Base-by-base conservation (phyloP, 75 land plant genomes). In the Chamaecyparis obtusa region DNA sequence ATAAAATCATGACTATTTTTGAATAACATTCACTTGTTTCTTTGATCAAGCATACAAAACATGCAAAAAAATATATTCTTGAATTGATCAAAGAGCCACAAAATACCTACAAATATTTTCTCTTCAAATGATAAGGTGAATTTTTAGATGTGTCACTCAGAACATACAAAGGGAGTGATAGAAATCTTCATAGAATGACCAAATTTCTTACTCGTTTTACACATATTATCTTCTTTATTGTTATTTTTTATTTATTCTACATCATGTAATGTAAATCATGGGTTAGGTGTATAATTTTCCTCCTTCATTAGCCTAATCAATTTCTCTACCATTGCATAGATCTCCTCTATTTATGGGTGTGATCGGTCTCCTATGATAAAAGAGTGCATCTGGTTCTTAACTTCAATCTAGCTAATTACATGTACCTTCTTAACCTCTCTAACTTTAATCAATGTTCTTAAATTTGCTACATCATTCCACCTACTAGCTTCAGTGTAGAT, bases 401-500 rank as follows among this genome's bases (percentile, higher is more conserved):
- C 83, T 79, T 86, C 89, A 54, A 88, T 79, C 82, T 60, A 86
- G 43, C 88, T 72, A n/a, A 57, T 39, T 79, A 43, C 87, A 5
- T 88, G 88, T 15, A 55, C 83, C 67, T 75, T 57, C 37, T 54
- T 35, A 39, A 80, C 79, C 49, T 60, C 75, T 87, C 49, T 64
- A 37, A 75, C 87, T 51, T 56, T 69, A 33, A 80, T 86, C 7
- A 79, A 15, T 24, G 30, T 48, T n/a, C 71, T 67, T 37, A 88
- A 32, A 16, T 39, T 69, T 13, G 72, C 55, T 46, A 87, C 88
- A 67, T 86, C 74, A 57, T 80, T 88, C 83, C 83, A 88, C 79
- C 43, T 74, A 64, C 89, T 86, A 57, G 89, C 86, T 43, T 84
- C 86, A 24, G 89, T n/a, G 56, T 89, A 89, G 24, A 89, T 84